Percentiles rank a stretch among this genome's conserved stretches.
phyloP scores from a whole-genome alignment of 495 filamentous ascomycete genomes.

The Aspergillus biplanus region DNA sequence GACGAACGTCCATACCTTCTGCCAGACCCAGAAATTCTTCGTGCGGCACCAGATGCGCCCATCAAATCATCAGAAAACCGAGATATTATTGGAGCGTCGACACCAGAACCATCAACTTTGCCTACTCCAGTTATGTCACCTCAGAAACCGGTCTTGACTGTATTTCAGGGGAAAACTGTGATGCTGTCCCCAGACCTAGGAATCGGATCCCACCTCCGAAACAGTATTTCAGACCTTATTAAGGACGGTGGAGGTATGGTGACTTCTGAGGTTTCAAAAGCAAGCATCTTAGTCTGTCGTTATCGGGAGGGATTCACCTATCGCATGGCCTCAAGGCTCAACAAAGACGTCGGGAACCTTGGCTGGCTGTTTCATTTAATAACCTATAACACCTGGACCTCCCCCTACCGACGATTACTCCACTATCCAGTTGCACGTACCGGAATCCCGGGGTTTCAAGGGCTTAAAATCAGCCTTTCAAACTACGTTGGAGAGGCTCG shows the following conservation, averaged over 20 bases:
- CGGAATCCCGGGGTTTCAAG: slow-evolving; percentile 78
- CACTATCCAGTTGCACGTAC: slow-evolving; percentile 83
- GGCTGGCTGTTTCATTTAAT: slow-evolving; percentile 94
- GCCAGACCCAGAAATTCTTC: slow-evolving; percentile 81
- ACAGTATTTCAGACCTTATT: slow-evolving; percentile 72
- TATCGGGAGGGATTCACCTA: slow-evolving; percentile 85
- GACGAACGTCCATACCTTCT: slow-evolving; percentile 85
- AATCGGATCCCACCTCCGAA: slow-evolving; percentile 64
- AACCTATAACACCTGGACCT: slow-evolving; percentile 84
- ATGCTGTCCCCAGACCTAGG: slow-evolving; percentile 69
- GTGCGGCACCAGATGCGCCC: slow-evolving; percentile 53
- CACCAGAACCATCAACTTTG: slow-evolving; percentile 61
- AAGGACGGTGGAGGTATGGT: slow-evolving; percentile 68
- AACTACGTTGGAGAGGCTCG: slow-evolving; percentile 96
- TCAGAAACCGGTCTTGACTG: slow-evolving; percentile 42
- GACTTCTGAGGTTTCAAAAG: slow-evolving; percentile 65
- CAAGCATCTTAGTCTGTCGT: slow-evolving; percentile 83
- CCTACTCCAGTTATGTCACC: slow-evolving; percentile 46
- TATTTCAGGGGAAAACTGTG: slow-evolving; percentile 60
- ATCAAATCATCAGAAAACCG: slow-evolving; percentile 58
- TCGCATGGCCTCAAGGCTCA: slow-evolving; percentile 67
- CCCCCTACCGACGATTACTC: slow-evolving; percentile 74
- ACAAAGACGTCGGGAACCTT: slow-evolving; percentile 87
- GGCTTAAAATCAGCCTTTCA: slow-evolving; percentile 79
- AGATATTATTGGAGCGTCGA: slow-evolving; percentile 74